These are phyloP conservation scores for Aspergillus diversus DNA, from an alignment of 495 filamentous ascomycete genomes.

Conservation along the genomic window DNA sequence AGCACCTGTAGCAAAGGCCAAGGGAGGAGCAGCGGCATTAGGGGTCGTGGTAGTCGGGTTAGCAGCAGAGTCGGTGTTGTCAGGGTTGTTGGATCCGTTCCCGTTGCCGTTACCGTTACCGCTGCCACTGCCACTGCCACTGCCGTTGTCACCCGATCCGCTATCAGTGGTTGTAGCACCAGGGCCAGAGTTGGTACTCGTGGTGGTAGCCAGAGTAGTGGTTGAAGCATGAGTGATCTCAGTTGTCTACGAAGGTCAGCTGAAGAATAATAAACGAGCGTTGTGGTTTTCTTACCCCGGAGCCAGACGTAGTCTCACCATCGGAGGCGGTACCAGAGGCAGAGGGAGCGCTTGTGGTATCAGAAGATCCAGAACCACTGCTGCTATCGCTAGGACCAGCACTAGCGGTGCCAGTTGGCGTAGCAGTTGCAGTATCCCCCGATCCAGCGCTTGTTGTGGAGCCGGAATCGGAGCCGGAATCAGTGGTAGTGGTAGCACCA, in stretches of 20 bases:
- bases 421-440: constrained; percentile 11
- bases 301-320: neutral
- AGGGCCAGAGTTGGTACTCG: constrained; percentile 10
- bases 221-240: constrained; percentile 7
- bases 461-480: constrained; percentile 28
- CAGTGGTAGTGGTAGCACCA: constrained; percentile 20
- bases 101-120: no score
- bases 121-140: no score
- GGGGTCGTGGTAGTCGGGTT: constrained; percentile 20
- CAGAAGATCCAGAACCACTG: constrained; percentile 16
- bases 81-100: constrained; percentile 25
- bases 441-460: constrained; percentile 26
- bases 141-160: neutral
- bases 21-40: constrained; percentile 36
- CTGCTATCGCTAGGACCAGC: constrained; percentile 18
- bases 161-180: constrained; percentile 11
- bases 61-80: constrained; percentile 17
- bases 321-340: constrained; percentile 12
- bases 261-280: constrained; percentile 6
- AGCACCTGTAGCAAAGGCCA: constrained; percentile 40
- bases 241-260: constrained; percentile 16
- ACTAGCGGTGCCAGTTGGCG: constrained; percentile 14
- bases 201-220: constrained; percentile 17
- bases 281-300: constrained; percentile 2
- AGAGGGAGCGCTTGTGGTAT: constrained; percentile 17